Conservation (phyloP, 2,329 filamentous ascomycete species). For the Sphaerulina vaccinii region DNA sequence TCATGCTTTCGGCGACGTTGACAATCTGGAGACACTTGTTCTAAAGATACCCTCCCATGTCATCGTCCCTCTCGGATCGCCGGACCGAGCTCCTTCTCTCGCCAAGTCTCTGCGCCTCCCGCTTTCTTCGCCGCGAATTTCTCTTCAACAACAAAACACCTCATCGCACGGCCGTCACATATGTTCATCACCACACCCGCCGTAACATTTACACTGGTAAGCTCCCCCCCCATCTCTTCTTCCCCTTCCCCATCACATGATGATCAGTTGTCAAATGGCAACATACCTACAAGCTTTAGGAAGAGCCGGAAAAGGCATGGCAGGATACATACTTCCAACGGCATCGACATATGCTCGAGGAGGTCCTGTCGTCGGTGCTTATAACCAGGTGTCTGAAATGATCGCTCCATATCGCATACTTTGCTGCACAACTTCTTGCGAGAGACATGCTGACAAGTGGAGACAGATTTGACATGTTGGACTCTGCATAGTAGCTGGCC, state of each 20-base stretch:
- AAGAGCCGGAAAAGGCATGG: conserved; percentile 56
- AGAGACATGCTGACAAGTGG: neutral
- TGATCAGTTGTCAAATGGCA: conserved; percentile 31
- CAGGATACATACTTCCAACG: conserved; percentile 30
- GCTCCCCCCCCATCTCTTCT: neutral
- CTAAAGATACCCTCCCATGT: neutral
- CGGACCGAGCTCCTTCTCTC: no score
- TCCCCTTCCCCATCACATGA: conserved; percentile 31
- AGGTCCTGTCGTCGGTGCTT: conserved; percentile 48
- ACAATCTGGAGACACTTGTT: conserved; percentile 1
- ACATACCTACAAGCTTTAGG: conserved; percentile 43
- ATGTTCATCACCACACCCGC: neutral
- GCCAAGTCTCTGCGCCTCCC: neutral
- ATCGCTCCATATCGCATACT: neutral
- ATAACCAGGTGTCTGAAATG: conserved; percentile 40
- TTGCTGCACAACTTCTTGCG: neutral
- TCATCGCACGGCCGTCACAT: neutral
- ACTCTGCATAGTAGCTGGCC: no score
- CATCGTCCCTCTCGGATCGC: neutral
- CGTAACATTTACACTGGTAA: neutral
- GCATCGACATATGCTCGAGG: conserved; percentile 47
- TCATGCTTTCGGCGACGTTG: no score
- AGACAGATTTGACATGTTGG: neutral
- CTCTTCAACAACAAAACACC: neutral
- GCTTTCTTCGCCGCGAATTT: conserved; percentile 3